Conservation (phyloP, 768 basidiomycete genomes). For the Hygrophoropsis aurantiaca region DNA sequence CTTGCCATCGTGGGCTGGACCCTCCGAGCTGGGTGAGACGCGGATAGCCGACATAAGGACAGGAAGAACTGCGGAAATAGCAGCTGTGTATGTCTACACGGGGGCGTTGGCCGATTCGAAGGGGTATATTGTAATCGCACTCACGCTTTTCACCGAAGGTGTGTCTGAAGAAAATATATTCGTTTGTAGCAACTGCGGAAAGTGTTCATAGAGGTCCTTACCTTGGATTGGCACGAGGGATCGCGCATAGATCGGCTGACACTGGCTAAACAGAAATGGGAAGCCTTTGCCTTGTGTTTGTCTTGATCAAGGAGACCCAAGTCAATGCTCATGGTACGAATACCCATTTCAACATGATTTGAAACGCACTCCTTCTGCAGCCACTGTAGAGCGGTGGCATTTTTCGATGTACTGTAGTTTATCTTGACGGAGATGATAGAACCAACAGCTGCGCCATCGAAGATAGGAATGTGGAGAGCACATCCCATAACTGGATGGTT, state of each 20-base stretch:
- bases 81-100: constrained; percentile 77
- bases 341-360: too few species aligned
- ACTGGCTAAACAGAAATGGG: constrained; percentile 90
- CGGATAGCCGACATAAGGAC: constrained; percentile 85
- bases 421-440: constrained; percentile 49
- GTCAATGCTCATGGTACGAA: too few species aligned
- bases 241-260: constrained; percentile 89
- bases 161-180: constrained; percentile 53
- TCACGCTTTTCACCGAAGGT: constrained; percentile 80
- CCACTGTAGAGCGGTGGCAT: constrained; percentile 84
- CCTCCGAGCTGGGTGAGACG: constrained; percentile 69
- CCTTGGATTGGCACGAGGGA: constrained; percentile 80
- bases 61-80: constrained; percentile 75
- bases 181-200: neutral
- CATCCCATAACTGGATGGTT: constrained; percentile 77
- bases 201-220: constrained; percentile 15
- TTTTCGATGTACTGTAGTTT: constrained; percentile 71
- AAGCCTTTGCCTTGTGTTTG: constrained; percentile 85
- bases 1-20: constrained; percentile 72
- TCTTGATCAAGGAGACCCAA: too few species aligned
- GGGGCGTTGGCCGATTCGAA: neutral
- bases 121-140: constrained; percentile 18
- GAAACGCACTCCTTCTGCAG: constrained; percentile 67
- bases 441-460: constrained; percentile 39
- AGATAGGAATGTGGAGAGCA: constrained; percentile 63